Base-by-base conservation (phyloP, 495 filamentous ascomycete species). In the Annulohypoxylon moriforme region DNA sequence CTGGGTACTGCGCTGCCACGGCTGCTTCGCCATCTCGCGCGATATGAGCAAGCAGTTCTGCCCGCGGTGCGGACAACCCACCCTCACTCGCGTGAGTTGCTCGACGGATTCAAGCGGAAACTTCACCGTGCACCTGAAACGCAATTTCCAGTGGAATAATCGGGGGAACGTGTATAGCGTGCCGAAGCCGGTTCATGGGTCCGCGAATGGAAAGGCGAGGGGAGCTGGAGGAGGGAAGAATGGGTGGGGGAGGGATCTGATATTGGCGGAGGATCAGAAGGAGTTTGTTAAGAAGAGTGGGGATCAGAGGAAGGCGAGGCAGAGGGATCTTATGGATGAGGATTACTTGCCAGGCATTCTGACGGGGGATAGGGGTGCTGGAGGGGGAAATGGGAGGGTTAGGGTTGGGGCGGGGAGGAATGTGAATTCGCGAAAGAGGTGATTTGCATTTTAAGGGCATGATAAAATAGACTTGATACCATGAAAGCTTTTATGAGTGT, bases 81-180 rank as follows among this genome's bases (percentile, higher is more conserved):
- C 95, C 0, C 85, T 99, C 27, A 94, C 92, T 4, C 90, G 96
- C 55, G 92, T 94, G 0, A 89, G 90, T 0, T 98, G 95, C 86
- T 90, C 90, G 10, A 97, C 94, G 13, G 89, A 94, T 75, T 79
- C 86, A 7, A 85, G 88, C 29, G 96, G 96, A 20, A 89, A 90
- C 69, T 96, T 97, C 84, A 91, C 85, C 27, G 83, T 99, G 66
- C 93, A 97, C 75, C 81, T 99, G 59, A 97, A 97, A 87, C 91
- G 90, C 79, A 97, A 97, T 81, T 95, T 95, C 86, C 94, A 98
- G 79, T 97, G 90, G 90, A 98, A 97, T 82, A 96, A 90, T 70
- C 86, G 94, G 1, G 96, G 96, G 34, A 94, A 97, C 76, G 84
- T 90, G 11, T 99, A 88, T 81, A 94, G 92, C 76, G 89, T 99